A percentile compares a stretch with the other conserved stretches of the same genome.
Evolutionary conservation across 495 filamentous ascomycete species (phyloP).

Genomic region (Elasticomyces elasticus): DNA sequence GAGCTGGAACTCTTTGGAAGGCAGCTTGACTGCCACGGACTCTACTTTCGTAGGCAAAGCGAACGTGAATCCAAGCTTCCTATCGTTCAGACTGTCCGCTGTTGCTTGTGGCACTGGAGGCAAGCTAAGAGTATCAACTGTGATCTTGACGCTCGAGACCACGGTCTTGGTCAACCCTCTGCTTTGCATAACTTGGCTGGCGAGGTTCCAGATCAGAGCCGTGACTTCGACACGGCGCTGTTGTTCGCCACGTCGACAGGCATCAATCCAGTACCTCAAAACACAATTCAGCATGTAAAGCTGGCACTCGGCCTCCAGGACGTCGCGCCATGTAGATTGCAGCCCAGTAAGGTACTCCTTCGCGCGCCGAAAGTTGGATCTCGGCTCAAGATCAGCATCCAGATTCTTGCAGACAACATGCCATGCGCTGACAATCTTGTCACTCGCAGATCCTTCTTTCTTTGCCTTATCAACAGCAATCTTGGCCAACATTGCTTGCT

Average conservation of each 20-base stretch:
- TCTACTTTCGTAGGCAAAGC: constrained; percentile 21
- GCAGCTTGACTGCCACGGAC: constrained; percentile 23
- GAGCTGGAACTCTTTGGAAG: constrained; percentile 50
- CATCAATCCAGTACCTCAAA: constrained; percentile 27
- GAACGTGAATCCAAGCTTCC: constrained; percentile 34
- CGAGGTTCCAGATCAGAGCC: constrained; percentile 26
- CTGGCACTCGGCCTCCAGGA: constrained; percentile 36
- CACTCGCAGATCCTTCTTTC: constrained; percentile 32
- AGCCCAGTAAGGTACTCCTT: constrained; percentile 27
- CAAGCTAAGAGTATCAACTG: constrained; percentile 27
- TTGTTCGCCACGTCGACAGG: constrained; percentile 21
- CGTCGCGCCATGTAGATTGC: constrained; percentile 22
- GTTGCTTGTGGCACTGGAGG: constrained; percentile 19
- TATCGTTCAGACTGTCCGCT: constrained; percentile 16
- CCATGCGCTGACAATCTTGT: constrained; percentile 25
- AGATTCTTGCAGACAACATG: constrained; percentile 19
- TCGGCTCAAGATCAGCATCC: constrained; percentile 21
- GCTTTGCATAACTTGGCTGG: constrained; percentile 17
- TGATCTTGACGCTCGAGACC: constrained; percentile 17
- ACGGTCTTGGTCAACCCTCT: constrained; percentile 31
- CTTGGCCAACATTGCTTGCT: constrained; percentile 19
- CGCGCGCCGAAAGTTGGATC: constrained; percentile 20
- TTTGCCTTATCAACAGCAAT: constrained; percentile 28
- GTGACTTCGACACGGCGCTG: constrained; percentile 20
- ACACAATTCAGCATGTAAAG: constrained; percentile 40